phyloP scores from a whole-genome alignment of 208 protist genomes.

The Acanthamoeba divionensis region DNA sequence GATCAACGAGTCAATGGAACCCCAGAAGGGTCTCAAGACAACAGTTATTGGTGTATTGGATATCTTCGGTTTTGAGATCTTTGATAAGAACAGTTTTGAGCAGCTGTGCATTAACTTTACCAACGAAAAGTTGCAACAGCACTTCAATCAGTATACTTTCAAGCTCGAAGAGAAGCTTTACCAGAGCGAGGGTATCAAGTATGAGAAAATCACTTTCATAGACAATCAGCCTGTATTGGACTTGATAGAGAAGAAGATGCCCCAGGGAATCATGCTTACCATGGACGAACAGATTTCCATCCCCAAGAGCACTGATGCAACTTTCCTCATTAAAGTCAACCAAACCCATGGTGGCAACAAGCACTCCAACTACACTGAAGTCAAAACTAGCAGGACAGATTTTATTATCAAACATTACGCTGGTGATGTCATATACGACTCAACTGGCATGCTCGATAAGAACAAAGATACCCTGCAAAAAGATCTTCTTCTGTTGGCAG shows the following conservation, averaged over 20 bases:
- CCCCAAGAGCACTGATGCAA: slow-evolving; percentile 52
- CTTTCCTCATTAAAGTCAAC: neutral
- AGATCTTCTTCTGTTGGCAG: slow-evolving; percentile 61
- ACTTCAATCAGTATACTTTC: slow-evolving; percentile 77
- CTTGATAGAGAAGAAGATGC: slow-evolving; percentile 55
- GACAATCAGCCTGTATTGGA: slow-evolving; percentile 66
- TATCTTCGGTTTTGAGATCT: slow-evolving; percentile 82
- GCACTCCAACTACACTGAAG: slow-evolving; percentile 32
- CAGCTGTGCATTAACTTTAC: slow-evolving; percentile 85
- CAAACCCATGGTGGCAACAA: slow-evolving; percentile 10
- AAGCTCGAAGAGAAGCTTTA: slow-evolving; percentile 71
- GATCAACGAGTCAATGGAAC: slow-evolving; percentile 69
- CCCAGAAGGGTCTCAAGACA: neutral
- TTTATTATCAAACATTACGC: slow-evolving; percentile 82
- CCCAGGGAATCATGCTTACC: slow-evolving; percentile 58
- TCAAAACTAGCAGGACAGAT: slow-evolving; percentile 51
- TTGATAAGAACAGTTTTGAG: slow-evolving; percentile 82
- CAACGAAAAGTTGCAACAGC: slow-evolving; percentile 77
- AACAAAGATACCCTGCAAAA: slow-evolving; percentile 79
- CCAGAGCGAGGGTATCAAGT: slow-evolving; percentile 64
- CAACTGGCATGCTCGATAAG: slow-evolving; percentile 74
- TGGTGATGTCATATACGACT: slow-evolving; percentile 76
- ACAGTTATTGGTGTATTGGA: slow-evolving; percentile 65
- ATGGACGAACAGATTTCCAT: slow-evolving; percentile 72
- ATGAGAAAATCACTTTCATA: slow-evolving; percentile 50